These are phyloP conservation scores for Boletus semigastroideus DNA, from an alignment of 1,284 basidiomycete species.

Conservation along the genomic window DNA sequence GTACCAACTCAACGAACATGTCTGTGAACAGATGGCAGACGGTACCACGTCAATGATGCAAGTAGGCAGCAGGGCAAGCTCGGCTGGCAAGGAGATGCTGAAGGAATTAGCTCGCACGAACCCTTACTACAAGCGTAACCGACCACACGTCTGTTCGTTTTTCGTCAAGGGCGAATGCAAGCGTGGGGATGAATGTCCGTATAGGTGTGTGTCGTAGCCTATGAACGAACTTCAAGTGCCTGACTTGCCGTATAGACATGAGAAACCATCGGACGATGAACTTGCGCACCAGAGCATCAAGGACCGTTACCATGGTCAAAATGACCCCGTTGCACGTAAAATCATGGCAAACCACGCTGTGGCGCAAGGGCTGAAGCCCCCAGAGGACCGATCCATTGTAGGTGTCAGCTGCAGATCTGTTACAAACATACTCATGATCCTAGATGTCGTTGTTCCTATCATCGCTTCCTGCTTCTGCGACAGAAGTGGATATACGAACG, in stretches of 20 bases:
- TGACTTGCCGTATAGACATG: slow-evolving; percentile 59
- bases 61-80: slow-evolving; percentile 59
- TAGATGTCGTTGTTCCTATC: slow-evolving; percentile 93
- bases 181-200: slow-evolving; percentile 91
- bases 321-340: slow-evolving; percentile 90
- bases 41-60: slow-evolving; percentile 70
- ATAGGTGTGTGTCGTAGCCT: slow-evolving; percentile 48
- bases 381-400: slow-evolving; percentile 85
- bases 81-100: slow-evolving; percentile 93
- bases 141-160: slow-evolving; percentile 94
- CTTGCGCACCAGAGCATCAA: slow-evolving; percentile 90
- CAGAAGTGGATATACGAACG: slow-evolving; percentile 79
- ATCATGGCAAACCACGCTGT: slow-evolving; percentile 78
- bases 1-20: slow-evolving; percentile 3
- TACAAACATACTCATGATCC: slow-evolving; percentile 7
- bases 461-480: slow-evolving; percentile 71
- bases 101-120: slow-evolving; percentile 92
- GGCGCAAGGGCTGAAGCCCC: slow-evolving; percentile 80
- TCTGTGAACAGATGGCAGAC: slow-evolving; percentile 49
- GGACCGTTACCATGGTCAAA: slow-evolving; percentile 88
- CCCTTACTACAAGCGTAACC: slow-evolving; percentile 95
- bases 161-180: slow-evolving; percentile 95
- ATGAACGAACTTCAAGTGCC: neutral
- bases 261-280: slow-evolving; percentile 81
- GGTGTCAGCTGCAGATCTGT: slow-evolving; percentile 34